Evolutionary conservation across 768 basidiomycete species (phyloP).

Genomic region (Mrakia frigida): DNA sequence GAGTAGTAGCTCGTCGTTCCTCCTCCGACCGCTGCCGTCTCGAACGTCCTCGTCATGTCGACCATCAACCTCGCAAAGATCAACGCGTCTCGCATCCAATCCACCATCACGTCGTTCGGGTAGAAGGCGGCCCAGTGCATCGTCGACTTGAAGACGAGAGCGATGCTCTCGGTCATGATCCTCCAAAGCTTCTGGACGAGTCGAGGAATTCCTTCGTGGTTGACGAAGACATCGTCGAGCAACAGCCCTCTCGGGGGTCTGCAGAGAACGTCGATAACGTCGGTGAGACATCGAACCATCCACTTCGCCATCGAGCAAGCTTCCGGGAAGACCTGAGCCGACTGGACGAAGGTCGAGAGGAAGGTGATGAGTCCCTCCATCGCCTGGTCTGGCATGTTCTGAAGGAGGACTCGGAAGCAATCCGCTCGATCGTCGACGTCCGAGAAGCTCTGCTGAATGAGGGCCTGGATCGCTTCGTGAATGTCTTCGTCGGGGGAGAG

Average conservation of each 20-base stretch:
- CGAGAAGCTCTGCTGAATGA: slow-evolving; percentile 82
- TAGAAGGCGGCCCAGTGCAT: slow-evolving; percentile 75
- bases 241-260: slow-evolving; percentile 49
- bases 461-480: slow-evolving; percentile 65
- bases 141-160: slow-evolving; percentile 78
- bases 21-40: slow-evolving; percentile 53
- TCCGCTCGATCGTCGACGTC: slow-evolving; percentile 76
- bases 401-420: slow-evolving; percentile 73
- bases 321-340: slow-evolving; percentile 59
- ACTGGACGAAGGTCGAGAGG: slow-evolving; percentile 60
- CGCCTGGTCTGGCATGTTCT: slow-evolving; percentile 59
- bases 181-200: slow-evolving; percentile 71
- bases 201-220: slow-evolving; percentile 51
- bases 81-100: slow-evolving; percentile 97
- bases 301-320: slow-evolving; percentile 84
- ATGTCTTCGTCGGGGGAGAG: slow-evolving; percentile 75
- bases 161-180: slow-evolving; percentile 69
- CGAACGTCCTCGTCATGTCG: slow-evolving; percentile 71
- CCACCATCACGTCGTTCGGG: slow-evolving; percentile 75
- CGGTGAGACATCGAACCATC: slow-evolving; percentile 85
- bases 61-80: slow-evolving; percentile 86
- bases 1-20: slow-evolving; percentile 35
- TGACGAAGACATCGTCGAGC: slow-evolving; percentile 29
- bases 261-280: slow-evolving; percentile 84
- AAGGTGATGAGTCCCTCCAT: slow-evolving; percentile 67